A percentile compares a stretch with the other conserved stretches of the same genome.
Evolutionary conservation across 2,329 filamentous ascomycete species (phyloP).

Genomic region (Tympanopsis confertula): DNA sequence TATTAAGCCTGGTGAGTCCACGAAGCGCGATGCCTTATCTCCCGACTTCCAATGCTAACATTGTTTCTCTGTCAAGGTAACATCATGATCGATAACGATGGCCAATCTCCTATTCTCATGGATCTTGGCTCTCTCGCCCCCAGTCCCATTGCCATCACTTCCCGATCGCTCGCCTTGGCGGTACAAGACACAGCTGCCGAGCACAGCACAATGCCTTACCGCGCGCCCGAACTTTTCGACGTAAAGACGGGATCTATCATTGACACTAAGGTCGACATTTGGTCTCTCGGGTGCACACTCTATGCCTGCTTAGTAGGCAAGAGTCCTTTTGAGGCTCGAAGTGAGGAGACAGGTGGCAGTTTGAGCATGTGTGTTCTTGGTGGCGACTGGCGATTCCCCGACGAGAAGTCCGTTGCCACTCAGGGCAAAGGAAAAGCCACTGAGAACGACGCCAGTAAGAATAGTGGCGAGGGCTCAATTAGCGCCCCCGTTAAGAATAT

Average conservation of each 20-base stretch:
- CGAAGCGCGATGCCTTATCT: background rate
- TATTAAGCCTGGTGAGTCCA: conserved; percentile 75
- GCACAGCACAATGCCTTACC: conserved; percentile 97
- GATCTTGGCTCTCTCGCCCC: conserved; percentile 85
- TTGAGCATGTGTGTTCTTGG: conserved; percentile 84
- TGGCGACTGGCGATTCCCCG: conserved; percentile 93
- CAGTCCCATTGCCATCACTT: conserved; percentile 80
- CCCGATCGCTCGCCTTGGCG: conserved; percentile 76
- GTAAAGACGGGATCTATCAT: conserved; percentile 86
- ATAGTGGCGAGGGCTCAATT: conserved; percentile 2
- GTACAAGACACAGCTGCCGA: conserved; percentile 92
- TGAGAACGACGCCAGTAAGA: background rate
- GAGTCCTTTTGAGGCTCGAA: conserved; percentile 89
- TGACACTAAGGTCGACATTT: conserved; percentile 95
- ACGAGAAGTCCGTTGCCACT: conserved; percentile 55
- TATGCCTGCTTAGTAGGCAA: conserved; percentile 96
- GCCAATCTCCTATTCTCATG: conserved; percentile 85
- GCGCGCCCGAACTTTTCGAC: conserved; percentile 93
- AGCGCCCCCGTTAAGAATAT: background rate
- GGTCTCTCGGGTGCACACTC: conserved; percentile 93
- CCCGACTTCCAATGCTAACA: background rate
- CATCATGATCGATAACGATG: conserved; percentile 95
- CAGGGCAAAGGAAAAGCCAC: conserved; percentile 13
- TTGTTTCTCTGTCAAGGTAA: conserved; percentile 43
- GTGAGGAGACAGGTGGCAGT: conserved; percentile 89